phyloP scores from a whole-genome alignment of 305 asterid species.

The Petunia hybrid region DNA sequence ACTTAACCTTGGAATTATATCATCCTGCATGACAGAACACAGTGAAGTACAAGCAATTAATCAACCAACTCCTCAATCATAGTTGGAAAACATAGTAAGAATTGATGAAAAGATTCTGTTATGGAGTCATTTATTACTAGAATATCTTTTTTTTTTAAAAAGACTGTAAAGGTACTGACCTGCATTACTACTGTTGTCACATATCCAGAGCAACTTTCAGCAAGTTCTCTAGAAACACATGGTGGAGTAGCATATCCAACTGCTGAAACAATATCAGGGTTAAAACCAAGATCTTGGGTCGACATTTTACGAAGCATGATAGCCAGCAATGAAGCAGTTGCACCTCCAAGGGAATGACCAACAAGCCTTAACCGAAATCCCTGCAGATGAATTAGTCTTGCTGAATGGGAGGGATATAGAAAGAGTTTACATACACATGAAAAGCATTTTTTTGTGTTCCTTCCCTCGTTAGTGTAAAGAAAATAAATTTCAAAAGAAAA shows the following conservation, averaged over 20 bases:
- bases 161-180: slow-evolving; percentile 43
- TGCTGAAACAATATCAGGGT: slow-evolving; percentile 82
- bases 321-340: slow-evolving; percentile 90
- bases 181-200: slow-evolving; percentile 94
- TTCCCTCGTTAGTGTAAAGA: too few species aligned
- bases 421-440: slow-evolving; percentile 18
- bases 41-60: not conserved
- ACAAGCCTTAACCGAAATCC: slow-evolving; percentile 97
- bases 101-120: too few species aligned
- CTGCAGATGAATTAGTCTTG: slow-evolving; percentile 73
- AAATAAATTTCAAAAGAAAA: slow-evolving; percentile 5
- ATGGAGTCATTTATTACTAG: too few species aligned
- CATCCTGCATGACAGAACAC: not conserved
- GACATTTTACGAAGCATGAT: slow-evolving; percentile 85
- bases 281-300: slow-evolving; percentile 78
- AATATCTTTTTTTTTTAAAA: too few species aligned
- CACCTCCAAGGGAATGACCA: slow-evolving; percentile 99
- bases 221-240: slow-evolving; percentile 89
- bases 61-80: too few species aligned
- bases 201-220: slow-evolving; percentile 82
- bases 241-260: slow-evolving; percentile 89
- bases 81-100: too few species aligned
- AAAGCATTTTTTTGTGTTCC: slow-evolving; percentile 4
- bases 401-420: slow-evolving; percentile 25
- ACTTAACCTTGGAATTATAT: slow-evolving; percentile 22